Conservation (phyloP, 768 basidiomycete species). For the Calvatia gigantea region DNA sequence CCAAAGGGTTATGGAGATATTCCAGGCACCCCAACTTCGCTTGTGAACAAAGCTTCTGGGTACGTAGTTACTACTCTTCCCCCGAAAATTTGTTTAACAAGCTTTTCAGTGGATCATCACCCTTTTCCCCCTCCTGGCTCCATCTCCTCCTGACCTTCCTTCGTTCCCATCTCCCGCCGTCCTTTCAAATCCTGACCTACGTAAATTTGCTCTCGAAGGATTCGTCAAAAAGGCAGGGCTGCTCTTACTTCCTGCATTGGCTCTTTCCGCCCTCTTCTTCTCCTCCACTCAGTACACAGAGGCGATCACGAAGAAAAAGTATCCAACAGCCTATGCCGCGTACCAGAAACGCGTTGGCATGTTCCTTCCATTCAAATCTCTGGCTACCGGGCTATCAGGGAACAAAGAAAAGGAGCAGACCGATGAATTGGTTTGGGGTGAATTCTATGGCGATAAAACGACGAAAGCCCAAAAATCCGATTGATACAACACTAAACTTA, state of each 20-base stretch:
- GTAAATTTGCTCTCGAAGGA: constrained; percentile 26
- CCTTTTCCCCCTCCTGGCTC: constrained; percentile 57
- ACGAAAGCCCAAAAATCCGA: neutral
- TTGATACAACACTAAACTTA: neutral
- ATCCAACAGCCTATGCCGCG: constrained; percentile 61
- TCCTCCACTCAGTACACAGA: constrained; percentile 81
- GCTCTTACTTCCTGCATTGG: constrained; percentile 49
- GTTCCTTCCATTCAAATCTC: constrained; percentile 39
- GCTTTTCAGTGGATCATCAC: constrained; percentile 58
- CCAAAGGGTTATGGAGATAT: constrained; percentile 83
- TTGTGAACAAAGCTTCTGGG: constrained; percentile 89
- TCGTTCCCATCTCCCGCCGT: constrained; percentile 15
- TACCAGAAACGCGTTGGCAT: constrained; percentile 81
- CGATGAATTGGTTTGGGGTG: constrained; percentile 6
- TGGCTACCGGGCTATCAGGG: neutral
- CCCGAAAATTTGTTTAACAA: neutral
- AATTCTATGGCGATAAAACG: neutral
- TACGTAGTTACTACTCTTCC: constrained; percentile 27
- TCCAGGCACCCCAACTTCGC: constrained; percentile 90
- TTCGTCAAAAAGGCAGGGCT: constrained; percentile 13
- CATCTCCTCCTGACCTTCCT: constrained; percentile 26
- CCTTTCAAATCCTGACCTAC: constrained; percentile 16
- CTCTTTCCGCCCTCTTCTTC: constrained; percentile 69
- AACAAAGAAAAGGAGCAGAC: neutral
- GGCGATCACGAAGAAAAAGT: constrained; percentile 72